Evolutionary conservation across 2,329 filamentous ascomycete species (phyloP).

Genomic region (Alternaria incomplexa): DNA sequence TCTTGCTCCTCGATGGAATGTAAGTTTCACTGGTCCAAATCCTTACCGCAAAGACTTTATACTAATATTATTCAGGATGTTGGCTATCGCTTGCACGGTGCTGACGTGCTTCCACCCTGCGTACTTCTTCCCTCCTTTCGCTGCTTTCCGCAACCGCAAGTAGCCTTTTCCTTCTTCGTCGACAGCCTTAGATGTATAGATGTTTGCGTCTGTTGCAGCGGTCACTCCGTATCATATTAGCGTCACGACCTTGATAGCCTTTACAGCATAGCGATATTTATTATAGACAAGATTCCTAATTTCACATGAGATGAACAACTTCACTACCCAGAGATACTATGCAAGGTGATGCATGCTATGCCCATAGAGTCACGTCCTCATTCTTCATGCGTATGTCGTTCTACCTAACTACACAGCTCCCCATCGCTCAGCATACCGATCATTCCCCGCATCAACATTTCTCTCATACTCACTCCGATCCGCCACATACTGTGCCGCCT

Average conservation of each 20-base stretch:
- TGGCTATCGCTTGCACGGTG: slow-evolving; percentile 32
- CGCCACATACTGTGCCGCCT: slow-evolving; percentile 57
- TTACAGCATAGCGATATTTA: slow-evolving; percentile 6
- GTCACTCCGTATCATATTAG: background rate
- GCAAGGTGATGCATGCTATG: background rate
- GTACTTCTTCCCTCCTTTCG: slow-evolving; percentile 37
- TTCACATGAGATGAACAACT: background rate
- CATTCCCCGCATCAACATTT: slow-evolving; percentile 56
- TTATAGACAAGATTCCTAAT: background rate
- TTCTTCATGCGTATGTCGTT: background rate
- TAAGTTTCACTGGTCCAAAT: slow-evolving; percentile 11
- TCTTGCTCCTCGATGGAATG: slow-evolving; percentile 57
- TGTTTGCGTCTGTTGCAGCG: background rate
- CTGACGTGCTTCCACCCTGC: slow-evolving; percentile 35
- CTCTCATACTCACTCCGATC: slow-evolving; percentile 65
- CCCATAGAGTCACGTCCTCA: background rate
- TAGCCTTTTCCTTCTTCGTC: background rate
- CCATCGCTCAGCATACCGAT: slow-evolving; percentile 61
- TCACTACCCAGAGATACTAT: background rate
- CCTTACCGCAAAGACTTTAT: background rate
- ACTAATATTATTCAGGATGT: slow-evolving; percentile 29
- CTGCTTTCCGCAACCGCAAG: slow-evolving; percentile 28
- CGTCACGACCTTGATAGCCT: background rate
- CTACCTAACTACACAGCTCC: slow-evolving; percentile 14
- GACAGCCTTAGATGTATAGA: background rate